Base-by-base conservation (phyloP, 2,329 filamentous ascomycete species). In the Dactylonectria estremocensis region DNA sequence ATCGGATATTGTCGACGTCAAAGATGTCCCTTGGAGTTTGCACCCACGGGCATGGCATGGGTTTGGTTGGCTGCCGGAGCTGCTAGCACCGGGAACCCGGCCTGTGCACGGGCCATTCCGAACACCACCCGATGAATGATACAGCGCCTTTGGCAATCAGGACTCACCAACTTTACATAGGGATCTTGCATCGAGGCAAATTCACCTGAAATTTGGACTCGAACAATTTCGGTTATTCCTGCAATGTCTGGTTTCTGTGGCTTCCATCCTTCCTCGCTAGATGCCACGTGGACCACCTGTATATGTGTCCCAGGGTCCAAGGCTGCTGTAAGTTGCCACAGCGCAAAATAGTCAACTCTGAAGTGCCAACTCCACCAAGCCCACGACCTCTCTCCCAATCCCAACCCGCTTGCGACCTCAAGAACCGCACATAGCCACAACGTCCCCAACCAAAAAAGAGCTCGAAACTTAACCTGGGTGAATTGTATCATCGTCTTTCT, bases 11-110 rank as follows among this genome's bases (percentile, higher is more conserved):
- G 52, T 31, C 22, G 13, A 16, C 20, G 52, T 50, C 33, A 18
- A 28, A 69, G 69, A 71, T 69, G 65, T 69, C 7, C 7, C 40
- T 67, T 69, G 57, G 66, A 61, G 64, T 73, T 67, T 61, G 46
- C 9, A 60, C 16, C 33, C 11, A 37, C 10, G 10, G 31, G 22
- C 43, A 33, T 50, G 35, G 22, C 28, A 31, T 60, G 48, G 33
- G 48, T 66, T 16, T 61, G 64, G 64, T 66, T 61, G 22, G 28
- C 31, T 31, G 53, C 33, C 31, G 52, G 24, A 20, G 33, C 18
- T 45, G 20, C 52, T 63, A 55, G 59, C 22, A 28, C 22, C 53
- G 56, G 45, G 62, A 59, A n/a, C 53, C 58, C 37, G 58, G 31
- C 35, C 45, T 2, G 54, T 53, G 67, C 68, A 70, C 70, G 55